These are phyloP conservation scores for Fusarium cyanostomum DNA, from an alignment of 2,329 filamentous ascomycete species.

Conservation along the genomic window DNA sequence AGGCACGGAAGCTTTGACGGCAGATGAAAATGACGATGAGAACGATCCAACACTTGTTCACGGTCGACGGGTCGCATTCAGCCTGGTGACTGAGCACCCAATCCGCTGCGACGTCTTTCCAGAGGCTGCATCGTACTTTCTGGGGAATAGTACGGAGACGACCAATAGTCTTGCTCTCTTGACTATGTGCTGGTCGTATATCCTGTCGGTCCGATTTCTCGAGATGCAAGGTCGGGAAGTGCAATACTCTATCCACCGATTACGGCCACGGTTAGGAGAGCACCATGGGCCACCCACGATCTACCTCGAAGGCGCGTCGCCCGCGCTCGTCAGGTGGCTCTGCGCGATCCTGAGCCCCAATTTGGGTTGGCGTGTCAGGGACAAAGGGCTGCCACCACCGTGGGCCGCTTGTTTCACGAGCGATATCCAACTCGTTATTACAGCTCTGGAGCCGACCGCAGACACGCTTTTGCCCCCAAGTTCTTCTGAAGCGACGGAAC, in stretches of 20 bases:
- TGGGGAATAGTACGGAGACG: background rate
- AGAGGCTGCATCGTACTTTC: background rate
- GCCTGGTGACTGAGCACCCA: background rate
- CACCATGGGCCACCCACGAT: background rate
- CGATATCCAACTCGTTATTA: background rate
- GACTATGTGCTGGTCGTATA: conserved; percentile 5
- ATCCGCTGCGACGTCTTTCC: background rate
- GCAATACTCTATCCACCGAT: background rate
- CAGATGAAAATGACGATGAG: background rate
- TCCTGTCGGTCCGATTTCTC: background rate
- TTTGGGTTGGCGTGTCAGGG: background rate
- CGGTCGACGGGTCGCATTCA: background rate
- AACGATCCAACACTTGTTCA: background rate
- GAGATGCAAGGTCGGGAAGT: background rate
- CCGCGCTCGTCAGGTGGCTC: background rate
- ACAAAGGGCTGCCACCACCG: background rate
- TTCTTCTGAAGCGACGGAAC: background rate
- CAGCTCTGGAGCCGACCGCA: background rate
- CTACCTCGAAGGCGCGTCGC: background rate
- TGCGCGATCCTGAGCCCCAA: background rate
- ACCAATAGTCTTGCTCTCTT: background rate
- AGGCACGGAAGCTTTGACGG: background rate
- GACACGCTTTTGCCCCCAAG: background rate
- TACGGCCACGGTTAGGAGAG: background rate
- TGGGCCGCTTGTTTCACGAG: background rate